phyloP scores from a whole-genome alignment of 192 early-diverging fungal genomes.

The Coemansia sp. region DNA sequence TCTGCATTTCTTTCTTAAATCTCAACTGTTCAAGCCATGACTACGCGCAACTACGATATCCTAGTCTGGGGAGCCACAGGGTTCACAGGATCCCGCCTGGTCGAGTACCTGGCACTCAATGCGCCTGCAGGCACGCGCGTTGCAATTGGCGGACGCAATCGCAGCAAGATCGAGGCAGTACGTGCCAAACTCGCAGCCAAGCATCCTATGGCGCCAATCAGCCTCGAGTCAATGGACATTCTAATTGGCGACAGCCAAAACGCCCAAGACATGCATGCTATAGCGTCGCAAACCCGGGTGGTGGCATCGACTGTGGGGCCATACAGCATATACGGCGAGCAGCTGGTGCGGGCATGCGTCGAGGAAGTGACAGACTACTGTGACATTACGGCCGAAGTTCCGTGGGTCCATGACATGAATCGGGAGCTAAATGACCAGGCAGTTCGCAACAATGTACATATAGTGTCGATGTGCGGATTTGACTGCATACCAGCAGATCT shows the following conservation, averaged over 20 bases:
- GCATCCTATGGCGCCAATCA: constrained; percentile 19
- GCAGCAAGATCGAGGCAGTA: constrained; percentile 63
- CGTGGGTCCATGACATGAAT: constrained; percentile 64
- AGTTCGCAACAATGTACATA: constrained; percentile 58
- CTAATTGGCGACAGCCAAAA: constrained; percentile 69
- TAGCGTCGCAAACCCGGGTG: constrained; percentile 64
- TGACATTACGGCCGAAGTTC: constrained; percentile 84
- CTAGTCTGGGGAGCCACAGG: constrained; percentile 78
- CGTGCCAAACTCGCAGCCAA: constrained; percentile 55
- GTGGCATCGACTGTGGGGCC: constrained; percentile 84
- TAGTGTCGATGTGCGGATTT: constrained; percentile 84
- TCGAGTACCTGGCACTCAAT: constrained; percentile 61
- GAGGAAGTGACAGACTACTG: constrained; percentile 71
- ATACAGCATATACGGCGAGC: constrained; percentile 67
- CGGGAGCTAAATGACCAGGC: constrained; percentile 68
- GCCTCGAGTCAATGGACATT: constrained; percentile 50
- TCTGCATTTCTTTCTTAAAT: background rate
- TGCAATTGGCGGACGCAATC: constrained; percentile 77
- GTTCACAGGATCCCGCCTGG: constrained; percentile 74
- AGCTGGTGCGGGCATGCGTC: constrained; percentile 54
- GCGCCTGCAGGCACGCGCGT: constrained; percentile 56
- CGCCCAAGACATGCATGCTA: constrained; percentile 57
- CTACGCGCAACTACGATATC: constrained; percentile 56
- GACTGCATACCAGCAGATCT: constrained; percentile 90
- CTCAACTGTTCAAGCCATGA: constrained; percentile 17